Evolutionary conservation across 352 stramenopile genomes (phyloP), one percentile per base, ranked within the genome.

Genomic region (Globisporangium canariense): DNA sequence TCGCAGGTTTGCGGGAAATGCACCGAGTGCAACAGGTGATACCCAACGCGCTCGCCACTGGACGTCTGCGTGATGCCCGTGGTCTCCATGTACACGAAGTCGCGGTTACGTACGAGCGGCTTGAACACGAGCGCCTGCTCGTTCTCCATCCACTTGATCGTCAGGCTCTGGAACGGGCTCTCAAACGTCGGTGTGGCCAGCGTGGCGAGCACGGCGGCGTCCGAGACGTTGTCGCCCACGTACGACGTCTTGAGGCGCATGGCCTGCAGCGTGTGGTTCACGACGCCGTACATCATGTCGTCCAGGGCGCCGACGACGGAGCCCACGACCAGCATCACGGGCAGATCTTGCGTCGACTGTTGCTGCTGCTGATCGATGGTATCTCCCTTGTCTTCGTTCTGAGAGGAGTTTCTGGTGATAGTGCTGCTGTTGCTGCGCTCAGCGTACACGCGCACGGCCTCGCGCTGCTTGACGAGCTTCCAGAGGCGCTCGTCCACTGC

Each of bases 401-500:
- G 53, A 18, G 20, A 79, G 54, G 43, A 62, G 41, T 66, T 68
- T 73, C 34, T 67, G 69, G 56, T 78, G 69, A 34, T 77, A 75
- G 60, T 76, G 66, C 14, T 75, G 34, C 9, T 51, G 3, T 51
- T 41, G 40, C 40, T 50, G 14, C 75, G 68, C 54, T 83, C 71
- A 53, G 77, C 59, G 55, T 68, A 83, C 38, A 79, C 70, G 20
- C 68, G 59, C 43, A 83, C 59, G 43, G 68, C 64, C 45, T 81
- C 71, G 40, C 74, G 71, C 60, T 74, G 62, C 43, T 80, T 80
- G 43, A 79, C 51, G 22, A 56, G 64, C 22, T 69, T 68, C 75
- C 75, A 83, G 6, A 57, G 22, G 41, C n/a, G 47, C 3, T 65
- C 49, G 34, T 83, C 69, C 5, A 83, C 66, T 8, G 67, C 41